These are phyloP conservation scores for Mycena maculata DNA, from an alignment of 768 basidiomycete genomes.

Conservation along the genomic window DNA sequence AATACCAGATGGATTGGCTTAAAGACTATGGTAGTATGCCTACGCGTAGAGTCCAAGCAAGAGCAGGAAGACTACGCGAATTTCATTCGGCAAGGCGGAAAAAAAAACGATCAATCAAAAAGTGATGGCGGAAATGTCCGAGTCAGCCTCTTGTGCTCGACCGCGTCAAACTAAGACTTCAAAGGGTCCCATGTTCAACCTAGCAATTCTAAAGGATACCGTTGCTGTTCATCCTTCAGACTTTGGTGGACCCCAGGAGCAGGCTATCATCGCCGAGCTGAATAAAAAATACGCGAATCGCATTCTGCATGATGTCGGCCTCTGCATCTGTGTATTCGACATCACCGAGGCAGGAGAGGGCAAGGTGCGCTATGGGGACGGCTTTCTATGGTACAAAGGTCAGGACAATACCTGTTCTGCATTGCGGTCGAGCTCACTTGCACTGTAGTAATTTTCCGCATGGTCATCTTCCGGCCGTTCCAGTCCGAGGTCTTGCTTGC, in stretches of 20 bases:
- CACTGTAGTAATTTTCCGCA: slow-evolving; percentile 80
- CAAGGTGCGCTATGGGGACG: slow-evolving; percentile 94
- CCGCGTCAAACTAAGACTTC: too few species aligned
- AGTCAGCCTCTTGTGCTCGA: too few species aligned
- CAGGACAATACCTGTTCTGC: slow-evolving; percentile 56
- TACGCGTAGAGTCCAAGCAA: neutral
- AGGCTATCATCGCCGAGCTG: slow-evolving; percentile 85
- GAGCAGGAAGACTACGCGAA: too few species aligned
- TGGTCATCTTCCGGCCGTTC: slow-evolving; percentile 94
- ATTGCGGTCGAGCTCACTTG: slow-evolving; percentile 4
- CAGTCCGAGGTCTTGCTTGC: slow-evolving; percentile 90
- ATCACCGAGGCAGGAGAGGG: slow-evolving; percentile 89
- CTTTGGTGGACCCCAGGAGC: slow-evolving; percentile 81
- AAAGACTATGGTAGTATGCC: neutral
- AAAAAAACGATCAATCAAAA: slow-evolving; percentile 5
- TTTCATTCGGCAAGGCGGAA: too few species aligned
- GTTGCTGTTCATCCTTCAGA: slow-evolving; percentile 89
- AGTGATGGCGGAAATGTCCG: too few species aligned
- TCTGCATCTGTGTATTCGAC: slow-evolving; percentile 93
- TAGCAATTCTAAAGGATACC: slow-evolving; percentile 76
- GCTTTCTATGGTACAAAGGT: slow-evolving; percentile 96
- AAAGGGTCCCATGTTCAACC: slow-evolving; percentile 62
- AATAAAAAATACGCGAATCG: slow-evolving; percentile 97
- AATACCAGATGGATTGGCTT: neutral
- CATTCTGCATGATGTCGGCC: slow-evolving; percentile 89